These are phyloP conservation scores for Tricholoma terreum DNA, from an alignment of 768 basidiomycete genomes.

Conservation along the genomic window DNA sequence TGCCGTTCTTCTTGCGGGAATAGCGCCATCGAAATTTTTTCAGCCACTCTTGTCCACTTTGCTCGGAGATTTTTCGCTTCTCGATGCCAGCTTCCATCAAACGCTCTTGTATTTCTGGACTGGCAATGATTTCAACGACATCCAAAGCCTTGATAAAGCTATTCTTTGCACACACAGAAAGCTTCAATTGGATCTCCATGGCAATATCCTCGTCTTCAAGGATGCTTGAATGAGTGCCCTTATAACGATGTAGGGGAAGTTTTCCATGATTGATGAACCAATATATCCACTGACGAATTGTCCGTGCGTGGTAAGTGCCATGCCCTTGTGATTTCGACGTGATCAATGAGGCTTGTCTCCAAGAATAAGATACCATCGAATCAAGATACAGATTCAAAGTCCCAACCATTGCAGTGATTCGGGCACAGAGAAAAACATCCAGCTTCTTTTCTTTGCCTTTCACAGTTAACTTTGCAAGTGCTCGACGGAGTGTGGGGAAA, in stretches of 20 bases:
- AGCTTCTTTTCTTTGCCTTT: too few species aligned
- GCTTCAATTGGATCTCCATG: neutral
- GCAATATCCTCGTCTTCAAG: neutral
- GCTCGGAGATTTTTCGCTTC: neutral
- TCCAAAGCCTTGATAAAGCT: neutral
- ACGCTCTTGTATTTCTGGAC: neutral
- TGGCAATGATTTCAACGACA: neutral
- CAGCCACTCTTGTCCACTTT: neutral
- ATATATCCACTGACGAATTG: neutral
- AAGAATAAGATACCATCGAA: neutral
- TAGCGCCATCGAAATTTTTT: conserved; percentile 28
- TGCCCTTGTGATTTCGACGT: neutral
- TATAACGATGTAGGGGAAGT: neutral
- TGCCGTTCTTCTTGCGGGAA: conserved; percentile 5
- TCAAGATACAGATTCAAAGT: too few species aligned
- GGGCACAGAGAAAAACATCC: too few species aligned
- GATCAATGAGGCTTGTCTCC: neutral
- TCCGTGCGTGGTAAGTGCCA: neutral
- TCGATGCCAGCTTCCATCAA: neutral
- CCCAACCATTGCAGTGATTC: too few species aligned
- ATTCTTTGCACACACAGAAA: neutral
- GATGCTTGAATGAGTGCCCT: neutral
- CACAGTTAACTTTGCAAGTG: too few species aligned
- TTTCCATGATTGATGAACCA: neutral
- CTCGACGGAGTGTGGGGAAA: too few species aligned